A percentile compares a stretch with the other conserved stretches of the same genome.
Evolutionary conservation across 257 asterid species (phyloP).

Genomic region (Henckelia pumila): DNA sequence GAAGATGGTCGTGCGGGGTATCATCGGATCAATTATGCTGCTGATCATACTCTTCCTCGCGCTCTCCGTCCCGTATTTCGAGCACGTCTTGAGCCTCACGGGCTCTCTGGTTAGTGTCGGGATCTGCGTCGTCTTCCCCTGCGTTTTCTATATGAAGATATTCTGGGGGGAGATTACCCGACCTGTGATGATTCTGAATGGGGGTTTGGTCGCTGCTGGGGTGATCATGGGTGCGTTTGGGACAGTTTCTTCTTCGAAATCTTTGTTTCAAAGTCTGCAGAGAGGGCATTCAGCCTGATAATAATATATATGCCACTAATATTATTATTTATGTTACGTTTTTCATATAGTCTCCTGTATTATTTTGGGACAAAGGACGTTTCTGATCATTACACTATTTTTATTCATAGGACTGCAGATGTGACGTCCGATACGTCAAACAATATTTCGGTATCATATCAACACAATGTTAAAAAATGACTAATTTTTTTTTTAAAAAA

Average conservation of each 20-base stretch:
- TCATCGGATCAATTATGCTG: constrained; percentile 52
- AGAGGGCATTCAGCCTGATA: background rate
- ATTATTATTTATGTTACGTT: too few relatives aligned
- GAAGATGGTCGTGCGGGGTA: constrained; percentile 49
- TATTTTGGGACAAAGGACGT: too few relatives aligned
- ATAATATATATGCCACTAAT: too few relatives aligned
- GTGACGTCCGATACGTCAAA: too few relatives aligned
- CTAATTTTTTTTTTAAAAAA: too few relatives aligned
- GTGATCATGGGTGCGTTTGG: constrained; percentile 53
- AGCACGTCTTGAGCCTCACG: constrained; percentile 68
- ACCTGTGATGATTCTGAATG: constrained; percentile 38
- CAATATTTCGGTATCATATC: too few relatives aligned
- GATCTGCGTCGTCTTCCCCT: constrained; percentile 52
- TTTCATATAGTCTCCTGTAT: too few relatives aligned
- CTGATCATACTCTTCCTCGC: constrained; percentile 50
- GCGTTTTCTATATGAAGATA: constrained; percentile 59
- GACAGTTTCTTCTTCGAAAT: constrained; percentile 57
- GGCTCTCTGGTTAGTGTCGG: constrained; percentile 72
- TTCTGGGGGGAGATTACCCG: constrained; percentile 43
- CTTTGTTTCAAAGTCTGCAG: constrained; percentile 39
- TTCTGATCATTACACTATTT: too few relatives aligned
- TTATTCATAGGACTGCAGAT: too few relatives aligned
- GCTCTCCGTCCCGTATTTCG: constrained; percentile 61
- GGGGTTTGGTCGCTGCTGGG: constrained; percentile 38
- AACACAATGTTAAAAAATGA: too few relatives aligned